These are phyloP conservation scores for Rosa chinensis DNA, from an alignment of 306 rosid genomes.

Conservation along the genomic window DNA sequence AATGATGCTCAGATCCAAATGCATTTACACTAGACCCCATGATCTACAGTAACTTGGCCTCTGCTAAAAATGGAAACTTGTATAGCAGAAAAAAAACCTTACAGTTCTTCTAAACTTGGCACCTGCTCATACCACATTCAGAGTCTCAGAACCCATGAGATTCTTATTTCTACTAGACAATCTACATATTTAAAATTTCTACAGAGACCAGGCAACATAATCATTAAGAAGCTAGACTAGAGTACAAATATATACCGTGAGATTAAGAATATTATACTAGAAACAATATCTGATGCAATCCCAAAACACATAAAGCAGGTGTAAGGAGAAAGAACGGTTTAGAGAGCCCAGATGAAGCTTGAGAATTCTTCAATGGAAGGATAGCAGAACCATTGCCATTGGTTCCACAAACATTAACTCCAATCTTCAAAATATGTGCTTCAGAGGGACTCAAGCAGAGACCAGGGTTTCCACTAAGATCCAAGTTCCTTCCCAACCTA, in stretches of 20 bases:
- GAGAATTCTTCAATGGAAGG: constrained; percentile 34
- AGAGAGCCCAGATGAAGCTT: constrained; percentile 25
- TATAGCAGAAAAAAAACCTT: constrained; percentile 1
- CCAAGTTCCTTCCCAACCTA: constrained; percentile 50
- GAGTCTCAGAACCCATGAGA: neutral
- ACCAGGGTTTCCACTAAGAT: constrained; percentile 51
- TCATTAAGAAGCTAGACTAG: constrained; percentile 1
- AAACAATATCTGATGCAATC: constrained; percentile 23
- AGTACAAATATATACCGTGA: neutral
- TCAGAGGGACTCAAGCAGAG: constrained; percentile 47
- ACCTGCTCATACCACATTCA: neutral
- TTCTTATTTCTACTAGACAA: neutral
- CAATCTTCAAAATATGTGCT: constrained; percentile 38
- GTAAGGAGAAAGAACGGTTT: constrained; percentile 18
- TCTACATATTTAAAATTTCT: neutral
- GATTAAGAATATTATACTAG: constrained; percentile 5
- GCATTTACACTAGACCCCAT: neutral
- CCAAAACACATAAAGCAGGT: constrained; percentile 21
- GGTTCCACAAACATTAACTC: constrained; percentile 44
- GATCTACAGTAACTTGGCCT: neutral
- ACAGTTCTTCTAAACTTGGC: constrained; percentile 3
- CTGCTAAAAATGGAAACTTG: constrained; percentile 8
- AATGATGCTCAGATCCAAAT: neutral
- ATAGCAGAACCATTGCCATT: constrained; percentile 20
- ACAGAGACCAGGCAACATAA: neutral